A percentile compares a stretch with the other conserved stretches of the same genome.
Evolutionary conservation across 192 early-diverging fungal species (phyloP).

Genomic region (Backusella australiensis): DNA sequence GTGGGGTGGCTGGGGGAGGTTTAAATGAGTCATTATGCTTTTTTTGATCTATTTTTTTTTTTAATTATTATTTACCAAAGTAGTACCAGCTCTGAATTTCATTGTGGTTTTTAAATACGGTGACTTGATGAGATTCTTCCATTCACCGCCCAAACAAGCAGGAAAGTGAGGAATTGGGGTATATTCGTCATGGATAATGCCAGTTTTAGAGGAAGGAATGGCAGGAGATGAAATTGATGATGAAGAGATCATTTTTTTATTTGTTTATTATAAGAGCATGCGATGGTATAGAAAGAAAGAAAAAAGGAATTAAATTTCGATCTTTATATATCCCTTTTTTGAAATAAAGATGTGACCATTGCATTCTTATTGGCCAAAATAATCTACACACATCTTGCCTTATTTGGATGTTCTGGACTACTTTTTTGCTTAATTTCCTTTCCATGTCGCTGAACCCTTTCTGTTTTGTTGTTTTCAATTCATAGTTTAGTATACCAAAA

Average conservation of each 20-base stretch:
- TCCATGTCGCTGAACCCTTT: background rate
- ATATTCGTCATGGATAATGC: conserved; percentile 1
- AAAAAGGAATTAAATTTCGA: conserved; percentile 1
- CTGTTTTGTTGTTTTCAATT: background rate
- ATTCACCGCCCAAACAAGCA: conserved; percentile 27
- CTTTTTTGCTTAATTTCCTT: background rate
- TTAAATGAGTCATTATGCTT: conserved; percentile 8
- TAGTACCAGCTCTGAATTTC: conserved; percentile 18
- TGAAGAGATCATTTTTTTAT: conserved; percentile 7
- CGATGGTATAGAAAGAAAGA: background rate
- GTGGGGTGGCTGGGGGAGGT: conserved; percentile 18
- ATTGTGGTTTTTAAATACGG: conserved; percentile 26
- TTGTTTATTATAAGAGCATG: background rate
- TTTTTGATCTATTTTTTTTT: background rate
- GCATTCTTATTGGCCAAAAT: background rate
- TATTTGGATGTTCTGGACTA: conserved; percentile 1
- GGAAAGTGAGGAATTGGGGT: conserved; percentile 25
- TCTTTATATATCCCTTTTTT: background rate
- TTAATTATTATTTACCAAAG: conserved; percentile 16
- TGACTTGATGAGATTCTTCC: conserved; percentile 19
- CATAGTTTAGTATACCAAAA: background rate
- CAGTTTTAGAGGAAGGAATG: background rate
- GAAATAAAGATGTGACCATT: background rate
- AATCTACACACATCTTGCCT: background rate
- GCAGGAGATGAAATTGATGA: conserved; percentile 7